phyloP scores from a whole-genome alignment of 2,329 filamentous ascomycete species.

The Stachybotrys chlorohalonatus region DNA sequence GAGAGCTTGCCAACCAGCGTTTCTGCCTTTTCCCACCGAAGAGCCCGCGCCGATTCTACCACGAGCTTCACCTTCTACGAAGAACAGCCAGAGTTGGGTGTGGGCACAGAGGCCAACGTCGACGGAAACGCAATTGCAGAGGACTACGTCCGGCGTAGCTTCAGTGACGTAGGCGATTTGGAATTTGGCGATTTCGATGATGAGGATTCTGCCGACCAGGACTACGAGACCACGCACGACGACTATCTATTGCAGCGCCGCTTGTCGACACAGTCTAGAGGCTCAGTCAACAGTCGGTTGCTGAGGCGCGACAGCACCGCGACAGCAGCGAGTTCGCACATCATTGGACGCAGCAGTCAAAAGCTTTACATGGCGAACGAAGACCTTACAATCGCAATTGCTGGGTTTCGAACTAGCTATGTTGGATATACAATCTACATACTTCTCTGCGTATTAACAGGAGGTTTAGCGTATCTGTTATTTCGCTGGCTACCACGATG shows the following conservation, averaged over 20 bases:
- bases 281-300: conserved; percentile 53
- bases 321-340: conserved; percentile 57
- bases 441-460: conserved; percentile 59
- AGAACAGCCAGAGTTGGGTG: conserved; percentile 31
- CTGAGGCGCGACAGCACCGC: conserved; percentile 61
- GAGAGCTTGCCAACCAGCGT: conserved; percentile 94
- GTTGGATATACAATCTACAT: conserved; percentile 62
- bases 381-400: conserved; percentile 87
- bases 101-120: conserved; percentile 12
- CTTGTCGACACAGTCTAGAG: conserved; percentile 51
- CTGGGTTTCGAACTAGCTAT: conserved; percentile 75
- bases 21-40: conserved; percentile 82
- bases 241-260: conserved; percentile 48
- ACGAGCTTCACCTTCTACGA: conserved; percentile 87
- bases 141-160: conserved; percentile 17
- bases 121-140: conserved; percentile 19
- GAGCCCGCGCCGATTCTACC: conserved; percentile 71
- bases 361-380: conserved; percentile 92
- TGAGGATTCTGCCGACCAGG: conserved; percentile 29
- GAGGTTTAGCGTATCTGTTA: conserved; percentile 73
- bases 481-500: conserved; percentile 86
- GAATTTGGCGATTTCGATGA: conserved; percentile 30
- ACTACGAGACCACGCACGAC: conserved; percentile 28
- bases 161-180: conserved; percentile 29
- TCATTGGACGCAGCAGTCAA: conserved; percentile 62